Base-by-base conservation (phyloP, 1,284 basidiomycete genomes). In the Cutaneotrichosporon cutaneum region DNA sequence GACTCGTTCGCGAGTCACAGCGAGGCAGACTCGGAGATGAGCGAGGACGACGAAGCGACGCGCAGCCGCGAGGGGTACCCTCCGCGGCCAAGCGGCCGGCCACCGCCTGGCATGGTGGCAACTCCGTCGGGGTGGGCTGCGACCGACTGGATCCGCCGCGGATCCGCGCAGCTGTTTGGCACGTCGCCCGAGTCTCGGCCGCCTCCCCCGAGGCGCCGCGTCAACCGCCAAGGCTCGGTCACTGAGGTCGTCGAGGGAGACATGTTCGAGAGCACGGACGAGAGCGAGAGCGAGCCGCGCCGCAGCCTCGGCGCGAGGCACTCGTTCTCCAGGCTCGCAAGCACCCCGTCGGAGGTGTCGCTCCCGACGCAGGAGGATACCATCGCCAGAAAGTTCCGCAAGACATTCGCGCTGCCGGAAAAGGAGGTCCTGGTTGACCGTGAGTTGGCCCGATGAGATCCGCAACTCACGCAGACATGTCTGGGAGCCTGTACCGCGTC, bases 381-480 rank as follows among this genome's bases (percentile, higher is more conserved):
- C 2, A 16, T 51, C 4, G 48, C 48, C 24, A 59, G 61, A 36
- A 76, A 91, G 76, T 94, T 94, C 76, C 85, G 86, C 59, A 74
- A 78, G 27, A 83, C 85, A 1, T 96, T 95, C 78, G 90, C 92
- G 0, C 87, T 94, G 63, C 88, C 90, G 63, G 90, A 92, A 63
- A 90, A 87, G 73, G 93, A 96, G 79, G 84, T 80, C n/a, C 75
- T 95, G 36, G 82, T 94, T 59, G 91, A 92, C 71, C 89, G 93
- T 93, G 74, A 74, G 90, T 84, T 21, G 52, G 22, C 8, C 9
- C 18, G 21, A 21, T 48, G 13, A 21, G 22, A 8, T n/a, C n/a
- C n/a, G n/a, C n/a, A n/a, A 33, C 36, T 14, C 18, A 13, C 3
- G 9, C 71, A 95, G 93, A 90, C 75, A 92, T 94, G 77, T 85